Evolutionary conservation across 345 rosid species (phyloP), one percentile per base, ranked within the genome.

Genomic region (Syzygium aqueum): DNA sequence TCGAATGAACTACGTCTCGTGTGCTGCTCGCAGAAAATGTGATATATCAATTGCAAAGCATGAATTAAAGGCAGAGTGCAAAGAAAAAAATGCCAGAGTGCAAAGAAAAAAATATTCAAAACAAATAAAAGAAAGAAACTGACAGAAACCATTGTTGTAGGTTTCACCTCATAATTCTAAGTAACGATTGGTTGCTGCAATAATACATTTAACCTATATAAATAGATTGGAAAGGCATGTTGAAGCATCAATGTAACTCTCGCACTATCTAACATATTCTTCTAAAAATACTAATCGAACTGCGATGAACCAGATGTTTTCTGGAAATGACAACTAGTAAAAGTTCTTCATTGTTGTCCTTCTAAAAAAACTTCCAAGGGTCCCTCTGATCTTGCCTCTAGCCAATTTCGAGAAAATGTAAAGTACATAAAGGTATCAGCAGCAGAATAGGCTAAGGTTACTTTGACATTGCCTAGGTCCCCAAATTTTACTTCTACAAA

Each of bases 11-110:
- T 94, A 92, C 96, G 99, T 91, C 99, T 93, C 89, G 96, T 92
- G 86, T 93, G 98, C 99, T 96, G 99, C 96, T 95, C 94, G 95
- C 97, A 97, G 92, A 91, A 96, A 95, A 96, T 93, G 94, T 93
- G 93, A 94, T 90, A 88, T 91, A 95, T 94, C 94, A 95, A 94
- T 93, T 90, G 88, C 86, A 92, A 93, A 93, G 92, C 92, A 92
- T 88, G 89, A 87, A 92, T 87, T 88, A 87, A 50, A 92, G 91
- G 87, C 90, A 51, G 49, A 73, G 6, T 17, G 46, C 25, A 37
- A 73, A 56, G 51, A 87, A 28, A 33, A 22, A 33, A 82, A 91
- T 43, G 77, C 21, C 46, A 51, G 49, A 73, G 6, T 17, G 46
- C 25, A 37, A 73, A 56, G 51, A 87, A 28, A 33, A 22, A 33